Conservation (phyloP, 192 early-diverging fungal species). For the Geranomyces variabilis region DNA sequence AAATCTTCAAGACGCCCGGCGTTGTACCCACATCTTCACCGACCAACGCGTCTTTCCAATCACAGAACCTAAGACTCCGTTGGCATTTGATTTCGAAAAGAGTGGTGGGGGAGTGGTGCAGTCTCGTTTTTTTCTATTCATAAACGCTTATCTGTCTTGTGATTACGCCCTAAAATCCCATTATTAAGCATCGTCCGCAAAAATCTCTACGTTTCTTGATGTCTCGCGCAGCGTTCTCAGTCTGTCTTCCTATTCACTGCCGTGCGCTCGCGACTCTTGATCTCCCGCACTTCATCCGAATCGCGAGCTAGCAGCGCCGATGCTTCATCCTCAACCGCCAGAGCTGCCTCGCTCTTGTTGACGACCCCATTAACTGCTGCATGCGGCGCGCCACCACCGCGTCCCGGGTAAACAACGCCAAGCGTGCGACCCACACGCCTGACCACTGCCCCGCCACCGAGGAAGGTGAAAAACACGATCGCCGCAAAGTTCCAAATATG, state of each 20-base stretch:
- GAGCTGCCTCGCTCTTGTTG: neutral
- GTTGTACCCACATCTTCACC: too few relatives aligned
- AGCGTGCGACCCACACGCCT: neutral
- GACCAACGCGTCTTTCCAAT: too few relatives aligned
- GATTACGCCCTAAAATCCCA: too few relatives aligned
- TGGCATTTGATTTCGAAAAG: too few relatives aligned
- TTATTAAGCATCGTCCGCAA: too few relatives aligned
- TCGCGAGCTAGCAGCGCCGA: neutral
- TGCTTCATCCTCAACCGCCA: neutral
- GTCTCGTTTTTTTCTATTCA: too few relatives aligned
- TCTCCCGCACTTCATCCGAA: neutral
- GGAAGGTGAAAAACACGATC: conserved; percentile 24
- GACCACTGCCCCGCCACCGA: conserved; percentile 26
- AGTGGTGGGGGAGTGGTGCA: too few relatives aligned
- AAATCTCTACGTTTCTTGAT: too few relatives aligned
- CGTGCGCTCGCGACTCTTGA: neutral
- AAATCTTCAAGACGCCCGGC: too few relatives aligned
- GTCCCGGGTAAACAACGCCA: neutral
- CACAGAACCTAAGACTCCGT: too few relatives aligned
- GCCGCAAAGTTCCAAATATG: conserved; percentile 26
- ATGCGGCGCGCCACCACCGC: neutral
- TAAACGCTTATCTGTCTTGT: too few relatives aligned
- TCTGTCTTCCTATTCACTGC: neutral
- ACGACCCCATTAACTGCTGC: too few relatives aligned
- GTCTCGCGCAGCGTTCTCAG: neutral